These are phyloP conservation scores for Lathyrus sativus DNA, from an alignment of 306 rosid species.

Conservation along the genomic window DNA sequence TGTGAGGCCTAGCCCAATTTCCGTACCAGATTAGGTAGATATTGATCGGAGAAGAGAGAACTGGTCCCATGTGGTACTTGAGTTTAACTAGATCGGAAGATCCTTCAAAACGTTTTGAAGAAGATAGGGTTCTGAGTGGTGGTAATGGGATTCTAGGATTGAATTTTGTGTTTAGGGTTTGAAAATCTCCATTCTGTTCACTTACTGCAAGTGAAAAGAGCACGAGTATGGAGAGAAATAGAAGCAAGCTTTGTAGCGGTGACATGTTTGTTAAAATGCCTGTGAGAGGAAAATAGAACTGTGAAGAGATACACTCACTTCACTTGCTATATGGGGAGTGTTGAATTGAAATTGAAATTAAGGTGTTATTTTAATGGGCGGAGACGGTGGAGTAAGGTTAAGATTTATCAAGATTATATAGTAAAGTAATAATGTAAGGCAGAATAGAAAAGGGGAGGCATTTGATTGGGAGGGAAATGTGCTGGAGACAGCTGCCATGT, in stretches of 20 bases:
- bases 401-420: slow-evolving; percentile 16
- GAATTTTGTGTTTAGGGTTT: slow-evolving; percentile 48
- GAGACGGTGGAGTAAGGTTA: not conserved
- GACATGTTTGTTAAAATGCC: slow-evolving; percentile 13
- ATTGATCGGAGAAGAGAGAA: slow-evolving; percentile 75
- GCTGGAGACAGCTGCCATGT: slow-evolving; percentile 85
- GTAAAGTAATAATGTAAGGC: slow-evolving; percentile 9
- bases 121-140: slow-evolving; percentile 44
- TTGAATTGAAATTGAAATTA: not conserved
- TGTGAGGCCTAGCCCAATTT: slow-evolving; percentile 59
- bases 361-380: not conserved
- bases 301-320: not conserved
- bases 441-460: not conserved
- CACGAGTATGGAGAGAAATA: not conserved
- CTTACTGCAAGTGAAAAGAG: not conserved
- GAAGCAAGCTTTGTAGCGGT: not conserved
- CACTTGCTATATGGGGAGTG: not conserved
- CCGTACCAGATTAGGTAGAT: slow-evolving; percentile 93
- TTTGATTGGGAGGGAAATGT: slow-evolving; percentile 51
- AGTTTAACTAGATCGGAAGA: slow-evolving; percentile 75
- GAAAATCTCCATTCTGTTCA: slow-evolving; percentile 20
- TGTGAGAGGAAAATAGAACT: not conserved
- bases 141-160: slow-evolving; percentile 83
- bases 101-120: slow-evolving; percentile 79
- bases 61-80: slow-evolving; percentile 96